These are phyloP conservation scores for Vigna radiata DNA, from an alignment of 306 rosid genomes.

Conservation along the genomic window DNA sequence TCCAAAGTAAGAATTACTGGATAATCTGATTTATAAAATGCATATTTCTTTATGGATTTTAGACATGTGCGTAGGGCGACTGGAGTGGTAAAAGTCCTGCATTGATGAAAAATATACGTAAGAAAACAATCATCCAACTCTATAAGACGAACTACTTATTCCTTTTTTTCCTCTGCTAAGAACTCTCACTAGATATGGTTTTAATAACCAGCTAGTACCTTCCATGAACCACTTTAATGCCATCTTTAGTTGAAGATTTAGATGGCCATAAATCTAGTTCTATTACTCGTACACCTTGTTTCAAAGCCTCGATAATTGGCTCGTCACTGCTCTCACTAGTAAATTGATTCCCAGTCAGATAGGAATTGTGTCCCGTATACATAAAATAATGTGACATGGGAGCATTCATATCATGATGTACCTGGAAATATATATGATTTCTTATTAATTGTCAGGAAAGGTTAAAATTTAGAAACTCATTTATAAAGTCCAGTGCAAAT, in stretches of 20 bases:
- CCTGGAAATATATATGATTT: conserved; percentile 52
- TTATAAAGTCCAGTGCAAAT: neutral
- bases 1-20: conserved; percentile 89
- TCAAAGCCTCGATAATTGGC: conserved; percentile 80
- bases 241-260: conserved; percentile 61
- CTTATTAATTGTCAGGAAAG: conserved; percentile 1
- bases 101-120: conserved; percentile 26
- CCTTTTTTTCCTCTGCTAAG: neutral
- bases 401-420: conserved; percentile 89
- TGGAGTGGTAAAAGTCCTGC: conserved; percentile 89
- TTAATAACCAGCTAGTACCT: conserved; percentile 55
- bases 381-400: conserved; percentile 93
- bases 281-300: conserved; percentile 76
- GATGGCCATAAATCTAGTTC: conserved; percentile 95
- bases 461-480: neutral
- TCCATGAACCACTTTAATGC: conserved; percentile 86
- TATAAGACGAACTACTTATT: neutral
- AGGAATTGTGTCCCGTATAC: conserved; percentile 96
- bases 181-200: conserved; percentile 8
- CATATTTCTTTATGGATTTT: conserved; percentile 74
- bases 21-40: conserved; percentile 76
- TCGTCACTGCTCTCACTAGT: conserved; percentile 81
- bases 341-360: conserved; percentile 91
- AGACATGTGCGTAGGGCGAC: conserved; percentile 75
- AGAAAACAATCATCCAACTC: conserved; percentile 6